Percentiles rank a stretch among this genome's conserved stretches.
Evolutionary conservation across 805 yeast species (phyloP).

Genomic region (Nakazawaea anatomiae): DNA sequence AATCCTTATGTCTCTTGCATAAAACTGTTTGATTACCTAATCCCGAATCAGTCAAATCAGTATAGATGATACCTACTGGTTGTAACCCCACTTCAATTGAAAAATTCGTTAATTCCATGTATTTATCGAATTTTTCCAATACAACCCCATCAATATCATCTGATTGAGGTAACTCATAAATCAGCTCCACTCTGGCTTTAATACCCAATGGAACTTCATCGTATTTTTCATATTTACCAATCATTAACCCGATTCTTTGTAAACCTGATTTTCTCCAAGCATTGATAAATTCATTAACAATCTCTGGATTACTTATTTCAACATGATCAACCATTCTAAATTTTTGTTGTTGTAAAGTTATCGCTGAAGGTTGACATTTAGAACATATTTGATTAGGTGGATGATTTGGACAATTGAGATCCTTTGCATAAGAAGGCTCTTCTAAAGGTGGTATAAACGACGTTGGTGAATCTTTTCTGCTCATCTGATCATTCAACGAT

Average conservation of each 20-base stretch:
- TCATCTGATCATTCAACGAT: conserved; percentile 60
- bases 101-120: conserved; percentile 35
- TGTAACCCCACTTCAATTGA: conserved; percentile 56
- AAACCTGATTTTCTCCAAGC: conserved; percentile 86
- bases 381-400: conserved; percentile 90
- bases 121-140: conserved; percentile 35
- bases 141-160: conserved; percentile 85
- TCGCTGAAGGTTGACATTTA: conserved; percentile 94
- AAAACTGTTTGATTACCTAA: conserved; percentile 82
- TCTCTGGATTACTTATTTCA: conserved; percentile 70
- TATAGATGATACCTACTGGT: conserved; percentile 79
- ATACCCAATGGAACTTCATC: conserved; percentile 88
- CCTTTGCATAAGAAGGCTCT: conserved; percentile 63
- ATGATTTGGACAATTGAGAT: conserved; percentile 74
- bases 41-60: conserved; percentile 88
- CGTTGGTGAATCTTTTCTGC: conserved; percentile 50
- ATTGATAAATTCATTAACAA: conserved; percentile 81
- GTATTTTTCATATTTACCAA: conserved; percentile 75
- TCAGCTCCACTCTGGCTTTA: conserved; percentile 89
- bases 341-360: conserved; percentile 82
- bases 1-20: conserved; percentile 88
- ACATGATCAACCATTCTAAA: conserved; percentile 98
- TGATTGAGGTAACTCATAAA: conserved; percentile 87
- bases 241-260: conserved; percentile 81
- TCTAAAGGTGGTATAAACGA: conserved; percentile 79